Conservation (phyloP, 108 stramenopile genomes). For the Schizochytrium sp. region DNA sequence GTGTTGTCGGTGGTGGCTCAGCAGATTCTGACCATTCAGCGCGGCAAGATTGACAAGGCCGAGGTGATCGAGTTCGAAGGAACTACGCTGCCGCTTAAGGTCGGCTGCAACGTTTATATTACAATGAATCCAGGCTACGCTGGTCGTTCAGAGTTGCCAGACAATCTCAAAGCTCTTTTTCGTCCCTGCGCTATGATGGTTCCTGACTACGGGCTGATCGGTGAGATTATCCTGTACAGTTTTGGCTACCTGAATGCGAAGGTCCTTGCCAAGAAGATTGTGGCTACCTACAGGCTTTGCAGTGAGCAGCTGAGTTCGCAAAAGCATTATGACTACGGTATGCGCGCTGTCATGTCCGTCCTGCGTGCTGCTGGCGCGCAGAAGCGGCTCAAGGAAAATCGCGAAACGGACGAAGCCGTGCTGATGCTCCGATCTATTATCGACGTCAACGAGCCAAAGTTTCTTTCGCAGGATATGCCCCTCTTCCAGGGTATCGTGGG, state of each 20-base stretch:
- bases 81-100: conserved; percentile 43
- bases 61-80: conserved; percentile 55
- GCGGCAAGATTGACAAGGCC: conserved; percentile 38
- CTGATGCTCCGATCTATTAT: conserved; percentile 56
- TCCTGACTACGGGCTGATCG: conserved; percentile 62
- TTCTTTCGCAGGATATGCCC: conserved; percentile 56
- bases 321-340: conserved; percentile 64
- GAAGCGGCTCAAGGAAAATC: conserved; percentile 48
- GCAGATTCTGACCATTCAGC: conserved; percentile 58
- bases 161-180: conserved; percentile 56
- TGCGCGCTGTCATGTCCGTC: conserved; percentile 61
- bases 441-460: conserved; percentile 65
- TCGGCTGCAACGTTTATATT: conserved; percentile 57
- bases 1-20: conserved; percentile 47
- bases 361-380: conserved; percentile 60
- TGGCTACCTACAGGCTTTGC: conserved; percentile 61
- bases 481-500: conserved; percentile 58
- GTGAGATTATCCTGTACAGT: conserved; percentile 59
- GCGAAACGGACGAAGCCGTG: conserved; percentile 46
- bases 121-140: conserved; percentile 69
- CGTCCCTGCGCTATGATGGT: conserved; percentile 69
- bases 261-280: conserved; percentile 53
- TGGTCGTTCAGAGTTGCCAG: conserved; percentile 50
- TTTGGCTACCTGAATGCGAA: conserved; percentile 59
- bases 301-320: conserved; percentile 62